phyloP scores from a whole-genome alignment of 2,329 filamentous ascomycete genomes.

The Diaporthe ampelina region DNA sequence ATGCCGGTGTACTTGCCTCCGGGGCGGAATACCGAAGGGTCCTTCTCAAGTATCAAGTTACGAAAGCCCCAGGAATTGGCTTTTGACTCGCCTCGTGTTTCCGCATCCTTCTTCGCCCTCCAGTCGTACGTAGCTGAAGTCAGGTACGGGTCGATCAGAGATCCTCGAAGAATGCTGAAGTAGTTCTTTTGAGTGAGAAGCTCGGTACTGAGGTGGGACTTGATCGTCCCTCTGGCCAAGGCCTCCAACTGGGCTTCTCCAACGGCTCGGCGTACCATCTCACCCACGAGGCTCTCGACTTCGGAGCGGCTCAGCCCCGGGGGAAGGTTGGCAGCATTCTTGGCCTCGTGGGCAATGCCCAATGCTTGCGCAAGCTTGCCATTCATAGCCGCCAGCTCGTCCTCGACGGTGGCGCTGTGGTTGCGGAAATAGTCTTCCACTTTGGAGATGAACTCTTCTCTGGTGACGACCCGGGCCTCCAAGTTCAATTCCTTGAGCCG shows the following conservation, averaged over 20 bases:
- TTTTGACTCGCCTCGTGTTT: conserved; percentile 44
- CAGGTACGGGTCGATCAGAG: conserved; percentile 69
- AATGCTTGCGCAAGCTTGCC: conserved; percentile 44
- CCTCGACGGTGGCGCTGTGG: conserved; percentile 56
- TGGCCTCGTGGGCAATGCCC: conserved; percentile 49
- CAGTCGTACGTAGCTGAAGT: conserved; percentile 72
- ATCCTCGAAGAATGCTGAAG: conserved; percentile 76
- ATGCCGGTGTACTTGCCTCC: conserved; percentile 43
- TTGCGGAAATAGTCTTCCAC: conserved; percentile 56
- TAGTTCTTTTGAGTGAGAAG: conserved; percentile 77
- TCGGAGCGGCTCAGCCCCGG: conserved; percentile 56
- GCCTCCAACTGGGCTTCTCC: conserved; percentile 62
- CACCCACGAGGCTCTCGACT: conserved; percentile 56
- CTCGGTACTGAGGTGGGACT: conserved; percentile 57
- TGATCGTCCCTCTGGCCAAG: conserved; percentile 62
- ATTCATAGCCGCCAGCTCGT: conserved; percentile 56
- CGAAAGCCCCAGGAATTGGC: conserved; percentile 42
- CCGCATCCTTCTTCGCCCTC: conserved; percentile 43
- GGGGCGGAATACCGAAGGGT: conserved; percentile 43
- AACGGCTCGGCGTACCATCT: conserved; percentile 59
- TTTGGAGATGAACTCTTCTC: conserved; percentile 63
- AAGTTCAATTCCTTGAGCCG: conserved; percentile 43
- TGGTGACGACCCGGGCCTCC: conserved; percentile 58
- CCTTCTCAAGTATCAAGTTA: conserved; percentile 40
- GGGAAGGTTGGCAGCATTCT: conserved; percentile 45